These are phyloP conservation scores for Aspergillus neoniger DNA, from an alignment of 2,329 filamentous ascomycete species.

Conservation along the genomic window DNA sequence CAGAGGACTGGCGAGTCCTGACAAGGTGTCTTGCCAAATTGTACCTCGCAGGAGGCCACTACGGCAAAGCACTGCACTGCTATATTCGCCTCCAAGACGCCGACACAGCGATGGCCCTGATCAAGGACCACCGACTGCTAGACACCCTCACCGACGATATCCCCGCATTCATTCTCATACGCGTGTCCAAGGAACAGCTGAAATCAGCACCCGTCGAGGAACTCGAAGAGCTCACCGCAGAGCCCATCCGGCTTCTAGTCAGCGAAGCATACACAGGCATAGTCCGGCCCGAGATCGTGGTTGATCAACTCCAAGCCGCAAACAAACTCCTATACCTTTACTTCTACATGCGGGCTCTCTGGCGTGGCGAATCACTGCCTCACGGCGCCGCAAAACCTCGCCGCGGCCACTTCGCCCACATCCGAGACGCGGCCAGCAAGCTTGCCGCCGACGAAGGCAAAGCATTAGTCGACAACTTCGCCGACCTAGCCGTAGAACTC, in stretches of 20 bases:
- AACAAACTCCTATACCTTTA: slow-evolving; percentile 75
- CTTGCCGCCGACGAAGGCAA: slow-evolving; percentile 59
- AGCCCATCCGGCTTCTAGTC: slow-evolving; percentile 83
- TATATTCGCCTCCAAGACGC: slow-evolving; percentile 92
- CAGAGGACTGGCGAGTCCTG: slow-evolving; percentile 86
- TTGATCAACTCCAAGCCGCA: slow-evolving; percentile 71
- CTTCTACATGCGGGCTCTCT: slow-evolving; percentile 87
- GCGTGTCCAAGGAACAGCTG: slow-evolving; percentile 73
- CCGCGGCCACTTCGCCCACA: slow-evolving; percentile 38
- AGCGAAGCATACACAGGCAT: slow-evolving; percentile 89
- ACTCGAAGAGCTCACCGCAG: slow-evolving; percentile 75
- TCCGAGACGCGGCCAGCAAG: slow-evolving; percentile 47
- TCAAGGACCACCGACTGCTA: slow-evolving; percentile 84
- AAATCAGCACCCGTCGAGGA: slow-evolving; percentile 67
- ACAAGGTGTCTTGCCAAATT: slow-evolving; percentile 82
- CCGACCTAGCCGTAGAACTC: slow-evolving; percentile 80
- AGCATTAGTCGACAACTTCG: slow-evolving; percentile 78
- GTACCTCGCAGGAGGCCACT: slow-evolving; percentile 77
- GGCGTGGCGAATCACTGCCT: slow-evolving; percentile 69
- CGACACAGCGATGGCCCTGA: slow-evolving; percentile 81
- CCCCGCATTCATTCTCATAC: slow-evolving; percentile 79
- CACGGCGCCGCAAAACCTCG: slow-evolving; percentile 37
- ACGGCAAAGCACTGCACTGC: slow-evolving; percentile 80
- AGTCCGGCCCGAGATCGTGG: slow-evolving; percentile 74
- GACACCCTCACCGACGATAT: slow-evolving; percentile 89